A percentile compares a stretch with the other conserved stretches of the same genome.
Evolutionary conservation across 179 eudicot species (phyloP).

Genomic region (Corrigiola litoralis): DNA sequence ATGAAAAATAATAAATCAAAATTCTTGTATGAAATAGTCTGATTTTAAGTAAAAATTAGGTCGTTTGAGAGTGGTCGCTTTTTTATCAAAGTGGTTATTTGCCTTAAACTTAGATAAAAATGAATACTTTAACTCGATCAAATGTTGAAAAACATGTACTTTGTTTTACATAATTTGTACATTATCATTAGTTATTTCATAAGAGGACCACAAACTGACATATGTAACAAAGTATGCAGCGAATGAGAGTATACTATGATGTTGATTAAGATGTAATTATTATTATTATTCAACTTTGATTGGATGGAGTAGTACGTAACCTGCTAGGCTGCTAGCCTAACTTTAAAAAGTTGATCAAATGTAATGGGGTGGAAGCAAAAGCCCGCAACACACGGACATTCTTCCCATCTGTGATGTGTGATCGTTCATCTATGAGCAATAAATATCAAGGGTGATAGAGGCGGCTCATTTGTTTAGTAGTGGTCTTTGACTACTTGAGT

Average conservation of each 20-base stretch:
- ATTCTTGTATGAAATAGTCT: no score
- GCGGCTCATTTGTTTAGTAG: neutral
- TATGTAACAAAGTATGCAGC: neutral
- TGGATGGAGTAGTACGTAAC: neutral
- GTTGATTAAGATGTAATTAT: constrained; percentile 13
- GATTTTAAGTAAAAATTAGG: no score
- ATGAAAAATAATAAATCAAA: no score
- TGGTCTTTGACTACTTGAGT: neutral
- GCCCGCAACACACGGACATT: constrained; percentile 35
- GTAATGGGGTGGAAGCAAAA: constrained; percentile 17
- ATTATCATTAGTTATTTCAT: neutral
- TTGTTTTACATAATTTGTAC: no score
- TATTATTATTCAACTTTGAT: constrained; percentile 2
- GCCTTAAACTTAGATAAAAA: no score
- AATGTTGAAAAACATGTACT: no score
- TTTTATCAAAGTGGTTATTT: no score
- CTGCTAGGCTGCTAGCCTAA: neutral
- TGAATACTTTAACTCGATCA: no score
- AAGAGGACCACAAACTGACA: constrained; percentile 16
- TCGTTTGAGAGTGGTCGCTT: no score
- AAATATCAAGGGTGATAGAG: neutral
- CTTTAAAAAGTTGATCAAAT: neutral
- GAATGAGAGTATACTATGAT: constrained; percentile 10
- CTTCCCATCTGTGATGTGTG: constrained; percentile 1
- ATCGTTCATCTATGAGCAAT: neutral